These are phyloP conservation scores for Sisymbrium irio DNA, from an alignment of 345 rosid species.

Conservation along the genomic window DNA sequence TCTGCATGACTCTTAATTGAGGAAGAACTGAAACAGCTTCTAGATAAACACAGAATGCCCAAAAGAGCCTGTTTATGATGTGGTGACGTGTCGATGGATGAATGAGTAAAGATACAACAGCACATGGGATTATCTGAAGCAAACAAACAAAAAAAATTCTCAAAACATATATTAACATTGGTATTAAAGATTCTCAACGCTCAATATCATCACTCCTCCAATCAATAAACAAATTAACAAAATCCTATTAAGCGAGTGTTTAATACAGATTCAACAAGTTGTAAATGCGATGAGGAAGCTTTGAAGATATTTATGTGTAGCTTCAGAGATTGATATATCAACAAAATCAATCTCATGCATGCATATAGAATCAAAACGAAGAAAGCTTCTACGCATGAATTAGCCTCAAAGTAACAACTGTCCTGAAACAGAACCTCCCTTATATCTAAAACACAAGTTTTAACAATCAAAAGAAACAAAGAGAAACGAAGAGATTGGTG, in stretches of 20 bases:
- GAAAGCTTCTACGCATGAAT: neutral
- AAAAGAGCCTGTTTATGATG: conserved; percentile 56
- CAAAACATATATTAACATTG: neutral
- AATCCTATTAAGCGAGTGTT: neutral
- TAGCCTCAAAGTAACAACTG: neutral
- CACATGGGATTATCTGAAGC: conserved; percentile 71
- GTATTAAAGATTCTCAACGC: neutral
- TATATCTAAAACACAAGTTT: neutral
- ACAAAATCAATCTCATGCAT: neutral
- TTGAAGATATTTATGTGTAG: neutral
- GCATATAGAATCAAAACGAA: neutral
- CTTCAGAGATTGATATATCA: neutral
- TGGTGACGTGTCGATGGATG: conserved; percentile 82
- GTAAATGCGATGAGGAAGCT: neutral
- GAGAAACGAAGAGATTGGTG: neutral
- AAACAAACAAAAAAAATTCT: neutral
- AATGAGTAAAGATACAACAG: conserved; percentile 53
- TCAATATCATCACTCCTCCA: neutral
- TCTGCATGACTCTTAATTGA: conserved; percentile 85
- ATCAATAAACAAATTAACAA: neutral
- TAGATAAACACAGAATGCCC: conserved; percentile 95
- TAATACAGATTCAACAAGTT: neutral
- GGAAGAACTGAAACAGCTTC: conserved; percentile 93
- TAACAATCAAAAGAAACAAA: neutral
- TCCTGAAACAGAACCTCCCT: too few species aligned